Percentiles rank a stretch among this genome's conserved stretches.
Evolutionary conservation across 176 grass and related monocot species (phyloP).

Genomic region (Rhynchospora tenuis): DNA sequence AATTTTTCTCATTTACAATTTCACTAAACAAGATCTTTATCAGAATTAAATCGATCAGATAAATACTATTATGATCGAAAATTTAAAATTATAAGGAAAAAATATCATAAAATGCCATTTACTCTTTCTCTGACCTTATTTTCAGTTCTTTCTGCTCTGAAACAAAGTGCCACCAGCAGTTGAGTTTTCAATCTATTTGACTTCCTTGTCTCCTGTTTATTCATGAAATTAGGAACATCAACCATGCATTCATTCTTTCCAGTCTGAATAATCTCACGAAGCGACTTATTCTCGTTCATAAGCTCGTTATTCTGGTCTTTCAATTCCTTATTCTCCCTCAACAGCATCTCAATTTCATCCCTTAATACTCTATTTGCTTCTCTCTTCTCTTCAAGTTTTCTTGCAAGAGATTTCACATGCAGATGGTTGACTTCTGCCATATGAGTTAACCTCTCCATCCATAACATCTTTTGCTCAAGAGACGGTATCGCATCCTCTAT

Average conservation of each 20-base stretch:
- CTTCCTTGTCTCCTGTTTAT: not conserved
- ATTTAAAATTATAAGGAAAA: not conserved
- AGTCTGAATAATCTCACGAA: conserved; percentile 3
- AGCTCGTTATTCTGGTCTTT: conserved; percentile 12
- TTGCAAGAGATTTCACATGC: conserved; percentile 11
- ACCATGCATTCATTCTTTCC: not conserved
- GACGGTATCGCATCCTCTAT: not conserved
- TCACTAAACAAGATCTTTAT: not conserved
- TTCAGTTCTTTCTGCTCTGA: conserved; percentile 1
- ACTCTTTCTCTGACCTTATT: not conserved
- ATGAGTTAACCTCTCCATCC: conserved; percentile 13
- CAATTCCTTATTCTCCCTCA: conserved; percentile 21
- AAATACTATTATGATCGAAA: not conserved
- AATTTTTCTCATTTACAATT: not conserved
- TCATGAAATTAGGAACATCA: not conserved
- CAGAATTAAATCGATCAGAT: not conserved
- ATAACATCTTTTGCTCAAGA: conserved; percentile 21
- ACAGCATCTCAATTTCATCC: conserved; percentile 13
- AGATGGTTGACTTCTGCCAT: conserved; percentile 20
- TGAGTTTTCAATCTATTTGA: conserved; percentile 10
- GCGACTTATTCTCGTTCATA: conserved; percentile 5
- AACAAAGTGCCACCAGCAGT: conserved; percentile 4
- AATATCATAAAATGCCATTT: not conserved
- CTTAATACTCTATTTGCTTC: conserved; percentile 7
- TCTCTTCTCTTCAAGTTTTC: conserved; percentile 30